A percentile compares a stretch with the other conserved stretches of the same genome.
Conservation (phyloP, 2,329 filamentous ascomycete species). For the Cladophialophora yegresii region DNA sequence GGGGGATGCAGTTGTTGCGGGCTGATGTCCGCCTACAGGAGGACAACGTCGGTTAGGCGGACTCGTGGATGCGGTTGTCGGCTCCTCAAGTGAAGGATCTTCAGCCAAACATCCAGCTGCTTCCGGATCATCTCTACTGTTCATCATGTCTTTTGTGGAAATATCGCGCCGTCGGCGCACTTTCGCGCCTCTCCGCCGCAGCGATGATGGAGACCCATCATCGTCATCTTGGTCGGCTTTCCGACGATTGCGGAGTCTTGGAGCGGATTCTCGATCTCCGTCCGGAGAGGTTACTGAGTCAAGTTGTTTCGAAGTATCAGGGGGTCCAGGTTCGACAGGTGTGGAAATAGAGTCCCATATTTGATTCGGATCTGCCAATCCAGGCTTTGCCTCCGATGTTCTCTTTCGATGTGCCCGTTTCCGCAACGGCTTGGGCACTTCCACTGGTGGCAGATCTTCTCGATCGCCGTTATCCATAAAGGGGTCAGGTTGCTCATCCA, state of each 20-base stretch:
- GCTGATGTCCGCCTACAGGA: slow-evolving; percentile 54
- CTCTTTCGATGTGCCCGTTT: slow-evolving; percentile 44
- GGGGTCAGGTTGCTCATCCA: slow-evolving; percentile 59
- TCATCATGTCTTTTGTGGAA: slow-evolving; percentile 18
- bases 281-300: slow-evolving; percentile 11
- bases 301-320: slow-evolving; percentile 3
- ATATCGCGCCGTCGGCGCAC: slow-evolving; percentile 20
- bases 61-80: slow-evolving; percentile 5
- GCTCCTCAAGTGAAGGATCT: background rate
- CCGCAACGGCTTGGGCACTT: slow-evolving; percentile 47
- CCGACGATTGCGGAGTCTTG: slow-evolving; percentile 11
- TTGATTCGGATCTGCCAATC: slow-evolving; percentile 35
- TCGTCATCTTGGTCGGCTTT: slow-evolving; percentile 18
- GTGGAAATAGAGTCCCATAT: slow-evolving; percentile 36
- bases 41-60: slow-evolving; percentile 49
- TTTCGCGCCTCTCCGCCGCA: slow-evolving; percentile 38
- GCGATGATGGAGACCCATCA: slow-evolving; percentile 34
- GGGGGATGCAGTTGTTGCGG: slow-evolving; percentile 62
- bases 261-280: slow-evolving; percentile 16
- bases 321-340: slow-evolving; percentile 18
- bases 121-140: background rate
- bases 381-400: slow-evolving; percentile 31
- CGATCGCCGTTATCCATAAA: slow-evolving; percentile 49
- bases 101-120: background rate
- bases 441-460: slow-evolving; percentile 38